Percentiles rank a stretch among this genome's conserved stretches.
Conservation (phyloP, 2,329 filamentous ascomycete species). For the Colletotrichum navitas region DNA sequence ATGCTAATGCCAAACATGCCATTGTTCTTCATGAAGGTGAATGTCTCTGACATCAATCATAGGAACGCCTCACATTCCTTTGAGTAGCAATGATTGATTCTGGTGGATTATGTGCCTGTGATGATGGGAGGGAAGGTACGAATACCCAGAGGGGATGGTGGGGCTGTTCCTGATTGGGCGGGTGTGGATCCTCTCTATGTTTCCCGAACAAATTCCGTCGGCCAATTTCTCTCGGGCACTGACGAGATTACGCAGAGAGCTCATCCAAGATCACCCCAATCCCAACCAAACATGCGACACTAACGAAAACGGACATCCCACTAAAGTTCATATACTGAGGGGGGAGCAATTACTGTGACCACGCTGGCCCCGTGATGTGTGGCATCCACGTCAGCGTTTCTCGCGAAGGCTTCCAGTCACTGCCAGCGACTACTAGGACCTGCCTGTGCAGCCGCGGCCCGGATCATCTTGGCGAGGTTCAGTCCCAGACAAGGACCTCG, state of each 20-base stretch:
- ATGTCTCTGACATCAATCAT: not conserved
- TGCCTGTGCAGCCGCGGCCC: constrained; percentile 69
- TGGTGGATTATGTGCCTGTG: too few species aligned
- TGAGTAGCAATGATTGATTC: not conserved
- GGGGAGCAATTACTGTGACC: not conserved
- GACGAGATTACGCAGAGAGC: not conserved
- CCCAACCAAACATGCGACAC: not conserved
- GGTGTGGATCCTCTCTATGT: not conserved
- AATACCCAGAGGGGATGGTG: not conserved
- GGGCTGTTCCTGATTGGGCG: not conserved
- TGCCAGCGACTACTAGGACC: constrained; percentile 55
- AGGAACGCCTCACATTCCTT: not conserved
- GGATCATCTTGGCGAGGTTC: constrained; percentile 65
- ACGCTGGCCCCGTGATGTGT: constrained; percentile 62
- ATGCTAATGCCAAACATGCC: too few species aligned
- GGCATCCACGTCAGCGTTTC: constrained; percentile 70
- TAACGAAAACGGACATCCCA: not conserved
- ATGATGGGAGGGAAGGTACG: too few species aligned
- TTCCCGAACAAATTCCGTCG: constrained; percentile 9
- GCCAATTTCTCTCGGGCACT: not conserved
- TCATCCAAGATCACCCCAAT: not conserved
- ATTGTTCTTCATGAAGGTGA: not conserved
- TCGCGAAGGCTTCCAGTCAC: constrained; percentile 47
- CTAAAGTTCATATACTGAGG: not conserved
- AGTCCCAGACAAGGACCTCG: constrained; percentile 47